These are phyloP conservation scores for Blumeriella jaapii DNA, from an alignment of 2,329 filamentous ascomycete genomes.

Conservation along the genomic window DNA sequence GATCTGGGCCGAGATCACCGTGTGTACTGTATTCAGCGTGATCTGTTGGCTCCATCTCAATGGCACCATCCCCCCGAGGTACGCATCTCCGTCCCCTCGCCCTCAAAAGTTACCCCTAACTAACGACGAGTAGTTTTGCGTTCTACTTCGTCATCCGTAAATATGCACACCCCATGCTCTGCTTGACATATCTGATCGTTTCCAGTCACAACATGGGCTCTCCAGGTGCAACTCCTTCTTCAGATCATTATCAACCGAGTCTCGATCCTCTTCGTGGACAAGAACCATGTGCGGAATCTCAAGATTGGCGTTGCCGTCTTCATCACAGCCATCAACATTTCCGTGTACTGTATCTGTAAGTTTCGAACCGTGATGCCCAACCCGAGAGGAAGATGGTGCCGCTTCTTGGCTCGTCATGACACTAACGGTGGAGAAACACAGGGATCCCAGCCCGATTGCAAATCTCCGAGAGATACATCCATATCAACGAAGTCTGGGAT, in stretches of 20 bases:
- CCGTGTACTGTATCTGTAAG: slow-evolving; percentile 39
- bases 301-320: slow-evolving; percentile 30
- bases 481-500: slow-evolving; percentile 41
- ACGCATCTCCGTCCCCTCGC: not conserved
- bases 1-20: slow-evolving; percentile 35
- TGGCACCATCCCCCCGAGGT: slow-evolving; percentile 28
- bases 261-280: slow-evolving; percentile 35
- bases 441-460: slow-evolving; percentile 38
- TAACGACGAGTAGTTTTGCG: slow-evolving; percentile 12
- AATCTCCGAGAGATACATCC: slow-evolving; percentile 30
- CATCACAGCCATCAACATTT: slow-evolving; percentile 40
- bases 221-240: slow-evolving; percentile 39
- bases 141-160: slow-evolving; percentile 19
- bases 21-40: slow-evolving; percentile 30
- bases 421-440: not conserved
- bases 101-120: not conserved
- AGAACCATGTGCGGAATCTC: slow-evolving; percentile 28
- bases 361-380: not conserved
- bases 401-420: too few relatives aligned
- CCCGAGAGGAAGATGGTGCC: not conserved
- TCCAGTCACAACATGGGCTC: slow-evolving; percentile 23
- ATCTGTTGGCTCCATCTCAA: slow-evolving; percentile 32
- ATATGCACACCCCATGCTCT: not conserved
- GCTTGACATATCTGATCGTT: not conserved
- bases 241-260: slow-evolving; percentile 46